Percentiles rank a stretch among this genome's conserved stretches.
Conservation (phyloP, 2,329 filamentous ascomycete species). For the Botrytis squamosa region DNA sequence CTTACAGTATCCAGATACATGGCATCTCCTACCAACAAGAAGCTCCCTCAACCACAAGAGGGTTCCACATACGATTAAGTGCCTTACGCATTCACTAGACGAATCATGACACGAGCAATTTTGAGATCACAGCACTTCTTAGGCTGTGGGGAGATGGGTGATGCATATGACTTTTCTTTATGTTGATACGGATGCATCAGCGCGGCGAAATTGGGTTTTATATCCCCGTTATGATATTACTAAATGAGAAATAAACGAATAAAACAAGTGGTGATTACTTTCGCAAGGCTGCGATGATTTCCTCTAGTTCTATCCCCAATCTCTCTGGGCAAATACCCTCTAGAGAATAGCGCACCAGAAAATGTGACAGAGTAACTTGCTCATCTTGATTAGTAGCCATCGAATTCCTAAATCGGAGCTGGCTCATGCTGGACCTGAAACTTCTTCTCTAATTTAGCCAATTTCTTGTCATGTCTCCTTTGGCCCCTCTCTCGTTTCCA, state of each 20-base stretch:
- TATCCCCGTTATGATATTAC: conserved; percentile 27
- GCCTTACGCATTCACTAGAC: background rate
- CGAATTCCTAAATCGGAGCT: background rate
- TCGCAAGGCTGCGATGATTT: background rate
- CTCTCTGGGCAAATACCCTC: background rate
- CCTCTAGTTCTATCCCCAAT: background rate
- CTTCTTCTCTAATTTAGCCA: conserved; percentile 21
- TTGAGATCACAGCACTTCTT: background rate
- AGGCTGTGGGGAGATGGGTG: conserved; percentile 2
- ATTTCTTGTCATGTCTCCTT: conserved; percentile 28
- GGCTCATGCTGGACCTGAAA: background rate
- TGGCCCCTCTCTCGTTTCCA: conserved; percentile 40
- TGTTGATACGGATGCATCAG: conserved; percentile 38
- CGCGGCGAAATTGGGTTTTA: conserved; percentile 37
- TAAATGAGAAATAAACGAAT: conserved; percentile 24
- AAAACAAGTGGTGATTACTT: conserved; percentile 20
- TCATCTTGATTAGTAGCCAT: background rate
- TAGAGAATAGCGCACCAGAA: background rate
- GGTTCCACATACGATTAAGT: conserved; percentile 57
- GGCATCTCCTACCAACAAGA: conserved; percentile 89
- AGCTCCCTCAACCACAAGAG: conserved; percentile 89
- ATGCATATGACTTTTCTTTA: conserved; percentile 24
- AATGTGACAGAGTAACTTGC: background rate
- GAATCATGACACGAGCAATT: conserved; percentile 2
- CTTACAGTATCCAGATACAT: conserved; percentile 67